Evolutionary conservation across 2,329 filamentous ascomycete species (phyloP).

Genomic region (Botrytis byssoidea): DNA sequence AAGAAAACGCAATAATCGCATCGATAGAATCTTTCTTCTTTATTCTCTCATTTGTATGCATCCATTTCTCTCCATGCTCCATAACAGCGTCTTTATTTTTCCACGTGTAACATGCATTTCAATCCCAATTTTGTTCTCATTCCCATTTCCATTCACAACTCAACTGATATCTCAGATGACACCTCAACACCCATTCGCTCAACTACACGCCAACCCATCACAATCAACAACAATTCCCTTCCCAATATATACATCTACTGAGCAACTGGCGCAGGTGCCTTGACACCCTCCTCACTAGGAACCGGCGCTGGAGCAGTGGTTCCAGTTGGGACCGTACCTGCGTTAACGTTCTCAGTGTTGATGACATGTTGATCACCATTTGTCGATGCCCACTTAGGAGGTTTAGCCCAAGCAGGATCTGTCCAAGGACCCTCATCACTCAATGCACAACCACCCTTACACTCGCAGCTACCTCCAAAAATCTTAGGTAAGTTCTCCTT

Average conservation of each 20-base stretch:
- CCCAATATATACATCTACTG: conserved; percentile 25
- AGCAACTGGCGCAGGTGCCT: conserved; percentile 30
- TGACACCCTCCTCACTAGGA: conserved; percentile 30
- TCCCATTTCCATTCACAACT: background rate
- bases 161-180: background rate
- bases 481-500: conserved; percentile 84
- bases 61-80: background rate
- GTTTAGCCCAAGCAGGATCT: conserved; percentile 64
- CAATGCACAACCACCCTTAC: conserved; percentile 76
- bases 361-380: conserved; percentile 40
- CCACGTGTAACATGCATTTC: conserved; percentile 1
- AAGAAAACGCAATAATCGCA: background rate
- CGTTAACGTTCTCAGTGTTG: conserved; percentile 39
- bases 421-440: conserved; percentile 92
- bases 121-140: background rate
- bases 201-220: background rate
- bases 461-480: conserved; percentile 83
- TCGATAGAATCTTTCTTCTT: background rate
- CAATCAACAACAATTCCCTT: conserved; percentile 5
- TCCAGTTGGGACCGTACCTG: conserved; percentile 29
- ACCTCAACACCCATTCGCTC: conserved; percentile 1
- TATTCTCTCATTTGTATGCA: background rate
- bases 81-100: background rate
- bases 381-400: conserved; percentile 57
- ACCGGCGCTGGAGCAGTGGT: conserved; percentile 26